Evolutionary conservation across 75 land plant species (phyloP).

Genomic region (Cunninghamia lanceolata): DNA sequence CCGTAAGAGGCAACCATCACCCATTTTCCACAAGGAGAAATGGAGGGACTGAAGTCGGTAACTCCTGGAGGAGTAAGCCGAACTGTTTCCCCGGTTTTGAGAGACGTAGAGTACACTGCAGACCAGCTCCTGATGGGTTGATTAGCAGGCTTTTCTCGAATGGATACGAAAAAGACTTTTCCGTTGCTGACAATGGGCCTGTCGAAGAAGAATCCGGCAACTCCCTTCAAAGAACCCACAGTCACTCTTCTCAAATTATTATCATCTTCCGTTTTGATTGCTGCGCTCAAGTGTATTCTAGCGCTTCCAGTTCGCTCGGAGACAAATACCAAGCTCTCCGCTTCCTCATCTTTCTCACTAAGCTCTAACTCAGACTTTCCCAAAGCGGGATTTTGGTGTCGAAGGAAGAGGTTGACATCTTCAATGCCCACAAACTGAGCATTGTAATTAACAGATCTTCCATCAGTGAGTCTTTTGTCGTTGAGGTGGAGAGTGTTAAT

Average conservation of each 20-base stretch:
- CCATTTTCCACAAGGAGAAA: constrained; percentile 58
- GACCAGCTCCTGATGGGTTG: constrained; percentile 52
- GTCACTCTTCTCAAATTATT: background rate
- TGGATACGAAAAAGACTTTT: constrained; percentile 52
- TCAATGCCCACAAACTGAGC: constrained; percentile 27
- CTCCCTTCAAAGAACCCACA: background rate
- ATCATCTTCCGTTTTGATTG: background rate
- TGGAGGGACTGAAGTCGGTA: constrained; percentile 68
- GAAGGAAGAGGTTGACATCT: constrained; percentile 12
- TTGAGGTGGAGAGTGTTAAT: background rate
- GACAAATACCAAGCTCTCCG: constrained; percentile 39
- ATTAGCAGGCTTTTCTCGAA: constrained; percentile 38
- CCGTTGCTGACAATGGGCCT: constrained; percentile 43
- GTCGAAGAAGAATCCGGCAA: constrained; percentile 57
- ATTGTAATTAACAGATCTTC: constrained; percentile 56
- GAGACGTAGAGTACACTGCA: constrained; percentile 52
- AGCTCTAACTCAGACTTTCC: background rate
- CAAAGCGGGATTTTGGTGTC: background rate
- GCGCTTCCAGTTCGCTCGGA: constrained; percentile 72
- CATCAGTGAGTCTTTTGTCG: constrained; percentile 13
- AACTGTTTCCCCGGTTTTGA: constrained; percentile 18
- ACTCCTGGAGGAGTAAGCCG: constrained; percentile 55
- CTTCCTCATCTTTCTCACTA: background rate
- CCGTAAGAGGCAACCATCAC: constrained; percentile 79
- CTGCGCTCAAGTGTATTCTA: constrained; percentile 25